Conservation (phyloP, 805 yeast genomes). For the Metschnikowia cubensis region DNA sequence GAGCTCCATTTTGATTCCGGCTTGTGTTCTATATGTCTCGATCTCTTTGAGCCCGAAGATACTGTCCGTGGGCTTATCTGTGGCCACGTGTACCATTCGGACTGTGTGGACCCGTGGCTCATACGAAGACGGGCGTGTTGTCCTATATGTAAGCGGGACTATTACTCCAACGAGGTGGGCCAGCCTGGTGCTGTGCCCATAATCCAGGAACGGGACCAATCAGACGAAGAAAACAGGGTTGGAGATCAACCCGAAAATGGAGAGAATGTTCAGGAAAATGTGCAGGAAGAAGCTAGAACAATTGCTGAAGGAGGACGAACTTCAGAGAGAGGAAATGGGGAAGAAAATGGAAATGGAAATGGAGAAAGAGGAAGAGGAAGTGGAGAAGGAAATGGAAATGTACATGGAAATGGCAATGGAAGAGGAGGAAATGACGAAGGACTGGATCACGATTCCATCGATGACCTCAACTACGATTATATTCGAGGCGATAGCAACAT, state of each 20-base stretch:
- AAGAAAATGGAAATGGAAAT: not conserved
- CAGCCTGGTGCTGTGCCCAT: constrained; percentile 1
- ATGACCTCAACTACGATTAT: constrained; percentile 26
- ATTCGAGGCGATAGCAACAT: constrained; percentile 36
- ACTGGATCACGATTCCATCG: constrained; percentile 3
- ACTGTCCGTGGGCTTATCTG: constrained; percentile 70
- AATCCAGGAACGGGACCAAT: not conserved
- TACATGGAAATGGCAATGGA: not conserved
- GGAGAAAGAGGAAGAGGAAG: not conserved
- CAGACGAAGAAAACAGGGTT: not conserved
- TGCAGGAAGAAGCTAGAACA: not conserved
- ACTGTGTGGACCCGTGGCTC: constrained; percentile 80
- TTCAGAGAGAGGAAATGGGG: no score
- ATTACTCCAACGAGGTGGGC: constrained; percentile 23
- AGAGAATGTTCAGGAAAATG: not conserved
- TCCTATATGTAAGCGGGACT: constrained; percentile 77
- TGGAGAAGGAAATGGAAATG: no score
- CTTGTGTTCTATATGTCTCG: constrained; percentile 75
- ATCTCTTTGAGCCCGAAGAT: constrained; percentile 57
- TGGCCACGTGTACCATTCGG: constrained; percentile 79
- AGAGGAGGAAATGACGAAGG: not conserved
- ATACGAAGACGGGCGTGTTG: constrained; percentile 72
- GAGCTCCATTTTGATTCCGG: constrained; percentile 59
- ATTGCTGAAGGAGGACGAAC: no score
- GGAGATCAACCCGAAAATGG: no score